Base-by-base conservation (phyloP, 2,329 filamentous ascomycete species). In the Arachnomyces sp. region DNA sequence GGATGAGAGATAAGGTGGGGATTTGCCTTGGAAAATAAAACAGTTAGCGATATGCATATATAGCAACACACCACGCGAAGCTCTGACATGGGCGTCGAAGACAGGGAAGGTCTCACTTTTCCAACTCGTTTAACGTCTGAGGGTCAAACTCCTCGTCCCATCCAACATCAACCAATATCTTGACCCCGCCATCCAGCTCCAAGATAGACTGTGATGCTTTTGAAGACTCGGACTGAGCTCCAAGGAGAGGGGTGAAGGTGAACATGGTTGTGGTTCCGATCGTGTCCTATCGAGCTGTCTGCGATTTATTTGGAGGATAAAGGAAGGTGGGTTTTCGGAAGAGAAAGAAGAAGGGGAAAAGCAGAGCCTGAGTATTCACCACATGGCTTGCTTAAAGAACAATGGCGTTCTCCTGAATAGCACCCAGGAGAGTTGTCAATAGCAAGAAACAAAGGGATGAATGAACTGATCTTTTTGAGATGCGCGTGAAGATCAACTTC, bases 101-200 rank as follows among this genome's bases (percentile, higher is more conserved):
- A 25, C 21, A 25, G 9, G 5, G 21, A 25, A 25, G 47, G 36
- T 44, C 73, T 50, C 75, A 93, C 84, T 87, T 92, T 66, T 96
- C 90, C 45, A 98, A 77, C 65, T 92, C 86, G 53, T 80, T 80
- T 38, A 98, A 77, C 70, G 86, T 84, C 46, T 77, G 76, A 25
- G 79, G 77, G 57, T 94, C 84, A 60, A 98, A 96, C 2, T 77
- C 77, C 60, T 94, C 87, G 60, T 96, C 89, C 92, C 92, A 98
- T 44, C 92, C 92, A 33, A 95, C 82, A 59, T 95, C 90, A 29
- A 98, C 79, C 39, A 98, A 75, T 38, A 98, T 80, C 64, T 96
- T 96, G 67, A 98, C 84, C 44, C 90, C 92, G 49, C 90, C 90
- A 68, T 98, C 92, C 41, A 98, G 83, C 69, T 96, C 90, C 35